Base-by-base conservation (phyloP, 768 basidiomycete genomes). In the Rhizopogon sp. region DNA sequence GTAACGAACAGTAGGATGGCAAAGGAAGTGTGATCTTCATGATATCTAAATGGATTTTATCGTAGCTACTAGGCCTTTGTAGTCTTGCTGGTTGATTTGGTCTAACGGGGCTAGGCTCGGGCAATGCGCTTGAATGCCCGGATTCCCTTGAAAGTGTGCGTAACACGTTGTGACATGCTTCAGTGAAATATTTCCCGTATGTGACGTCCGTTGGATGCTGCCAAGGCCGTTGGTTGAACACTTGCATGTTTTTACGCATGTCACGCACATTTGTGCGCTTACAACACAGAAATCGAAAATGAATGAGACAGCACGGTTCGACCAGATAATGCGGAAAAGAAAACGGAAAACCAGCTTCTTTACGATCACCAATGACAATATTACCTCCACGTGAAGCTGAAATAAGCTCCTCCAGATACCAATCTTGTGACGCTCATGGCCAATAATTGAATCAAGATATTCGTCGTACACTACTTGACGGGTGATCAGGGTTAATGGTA, bases 401-500 rank as follows among this genome's bases (percentile, higher is more conserved):
- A 42, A 42, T 17, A 41, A 17, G 31, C 7, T 25, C 22, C 22
- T 25, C 10, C 10, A 42, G 5, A 10, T 22, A 22, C 5, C 22
- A 33, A 20, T 5, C 13, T 22, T 46, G 39, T 11, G 4, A 50
- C 6, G 6, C 17, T 13, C 46, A 43, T 47, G 25, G 41, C 22
- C 53, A 47, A 46, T n/a, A 35, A 54, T 33, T 6, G 45, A 35
- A 49, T 20, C 20, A 37, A 37, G n/a, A 22, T 49, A 5, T 39
- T 44, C 9, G 7, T 17, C 42, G 41, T 47, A 40, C 43, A 22
- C 49, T 51, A 49, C 41, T 2, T 42, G 11, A 7, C 47, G 1
- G 52, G 53, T 49, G 39, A 7, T 43, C 50, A 42, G 28, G 60
- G 33, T 39, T 58, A 59, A 55, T 62, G 59, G 47, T 68, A 69